Base-by-base conservation (phyloP, 805 yeast genomes). In the Maudiozyma saulgeensis region DNA sequence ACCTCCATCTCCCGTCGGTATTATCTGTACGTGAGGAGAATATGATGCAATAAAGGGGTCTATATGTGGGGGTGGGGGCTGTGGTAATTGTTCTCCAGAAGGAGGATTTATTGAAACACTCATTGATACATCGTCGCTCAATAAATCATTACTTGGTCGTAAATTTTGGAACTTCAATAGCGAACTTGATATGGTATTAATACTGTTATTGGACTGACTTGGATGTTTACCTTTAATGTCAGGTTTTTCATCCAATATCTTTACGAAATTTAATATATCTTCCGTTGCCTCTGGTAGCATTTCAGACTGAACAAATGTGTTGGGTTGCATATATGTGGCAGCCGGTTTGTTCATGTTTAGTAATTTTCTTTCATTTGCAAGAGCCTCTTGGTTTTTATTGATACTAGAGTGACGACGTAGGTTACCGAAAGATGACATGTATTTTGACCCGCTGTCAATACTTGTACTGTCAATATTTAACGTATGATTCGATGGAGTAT, bases 401-500 rank as follows among this genome's bases (percentile, higher is more conserved):
- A 68, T 49, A 51, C 73, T 67, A 11, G 78, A 68, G 45, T 68
- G 67, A 21, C 85, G 71, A n/a, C 83, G 74, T 45, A 86, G 68
- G n/a, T 82, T 80, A 0, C 87, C 86, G 63, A 83, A 83, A 0
- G 90, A 82, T 0, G 91, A 80, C 2, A 87, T 77, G 55, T 82
- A 84, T 53, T 81, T 74, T 1, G 86, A 83, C 0, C 82, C 70
- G 25, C 73, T 72, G 8, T 61, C 63, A 50, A 63, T 50, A 58
- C 69, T 63, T 2, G 55, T 47, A 16, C 48, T 45, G 42, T 50
- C 52, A 11, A 43, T 21, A 52, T 58, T 41, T 51, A 59, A 16
- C 49, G 47, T 46, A 21, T 34, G 35, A 26, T 41, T 44, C 11
- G 42, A 39, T 11, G 45, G 45, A 28, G 19, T 46, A 26, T 26